Evolutionary conservation across 2,329 filamentous ascomycete species (phyloP).

Genomic region (Anisogramma anomala): DNA sequence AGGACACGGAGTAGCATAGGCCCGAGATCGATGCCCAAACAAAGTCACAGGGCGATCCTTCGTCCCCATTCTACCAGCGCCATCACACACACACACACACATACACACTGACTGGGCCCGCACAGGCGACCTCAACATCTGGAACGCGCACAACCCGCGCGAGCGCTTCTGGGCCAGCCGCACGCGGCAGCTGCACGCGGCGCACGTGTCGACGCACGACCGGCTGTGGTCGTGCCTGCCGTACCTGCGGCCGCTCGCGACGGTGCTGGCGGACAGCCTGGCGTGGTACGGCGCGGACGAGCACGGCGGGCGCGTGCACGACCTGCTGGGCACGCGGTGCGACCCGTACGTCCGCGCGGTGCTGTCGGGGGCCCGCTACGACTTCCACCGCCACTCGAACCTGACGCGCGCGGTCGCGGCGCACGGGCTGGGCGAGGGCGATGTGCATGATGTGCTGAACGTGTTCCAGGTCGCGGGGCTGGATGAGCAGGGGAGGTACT

Average conservation of each 20-base stretch:
- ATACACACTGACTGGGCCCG: too few species aligned
- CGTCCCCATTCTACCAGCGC: too few species aligned
- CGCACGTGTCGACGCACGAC: slow-evolving; percentile 61
- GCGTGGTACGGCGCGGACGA: slow-evolving; percentile 47
- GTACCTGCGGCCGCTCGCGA: slow-evolving; percentile 63
- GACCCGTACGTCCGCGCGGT: slow-evolving; percentile 75
- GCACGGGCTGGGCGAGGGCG: slow-evolving; percentile 56
- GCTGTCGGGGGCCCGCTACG: slow-evolving; percentile 58
- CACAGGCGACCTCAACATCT: slow-evolving; percentile 66
- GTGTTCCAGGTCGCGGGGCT: slow-evolving; percentile 76
- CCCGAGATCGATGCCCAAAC: too few species aligned
- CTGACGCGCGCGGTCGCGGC: slow-evolving; percentile 60
- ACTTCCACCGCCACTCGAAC: slow-evolving; percentile 79
- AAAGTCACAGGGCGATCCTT: too few species aligned
- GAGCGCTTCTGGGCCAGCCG: slow-evolving; percentile 75
- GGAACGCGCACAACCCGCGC: slow-evolving; percentile 63
- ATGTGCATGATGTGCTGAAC: slow-evolving; percentile 79
- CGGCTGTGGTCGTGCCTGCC: slow-evolving; percentile 69
- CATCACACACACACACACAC: too few species aligned
- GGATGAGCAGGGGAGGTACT: slow-evolving; percentile 60
- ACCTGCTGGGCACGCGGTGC: slow-evolving; percentile 71
- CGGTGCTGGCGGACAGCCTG: slow-evolving; percentile 59
- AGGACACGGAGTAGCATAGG: too few species aligned
- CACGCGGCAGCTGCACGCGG: slow-evolving; percentile 66
- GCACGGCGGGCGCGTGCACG: slow-evolving; percentile 59